Evolutionary conservation across 306 rosid genomes (phyloP).

Genomic region (Castanea mollissima): DNA sequence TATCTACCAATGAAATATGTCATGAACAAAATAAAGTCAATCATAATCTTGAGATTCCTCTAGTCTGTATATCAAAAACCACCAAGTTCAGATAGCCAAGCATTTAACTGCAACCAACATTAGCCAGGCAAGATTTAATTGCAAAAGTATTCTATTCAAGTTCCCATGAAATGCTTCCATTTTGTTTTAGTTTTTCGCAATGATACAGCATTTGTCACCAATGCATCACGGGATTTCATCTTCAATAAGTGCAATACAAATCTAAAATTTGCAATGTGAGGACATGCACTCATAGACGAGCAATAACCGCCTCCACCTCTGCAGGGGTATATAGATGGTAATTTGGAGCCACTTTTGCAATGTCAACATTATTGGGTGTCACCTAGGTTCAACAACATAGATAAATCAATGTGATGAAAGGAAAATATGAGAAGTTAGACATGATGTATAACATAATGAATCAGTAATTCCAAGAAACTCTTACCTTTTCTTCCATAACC

Average conservation of each 20-base stretch:
- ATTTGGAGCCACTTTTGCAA: slow-evolving; percentile 82
- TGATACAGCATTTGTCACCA: neutral
- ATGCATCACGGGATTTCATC: neutral
- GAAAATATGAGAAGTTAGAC: neutral
- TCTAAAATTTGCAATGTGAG: neutral
- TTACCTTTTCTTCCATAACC: slow-evolving; percentile 99
- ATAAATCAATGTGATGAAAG: neutral
- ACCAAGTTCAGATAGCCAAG: neutral
- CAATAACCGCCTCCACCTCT: slow-evolving; percentile 91
- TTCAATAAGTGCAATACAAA: neutral
- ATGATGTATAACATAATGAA: neutral
- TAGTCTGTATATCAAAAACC: neutral
- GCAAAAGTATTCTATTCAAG: neutral
- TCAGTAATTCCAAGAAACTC: neutral
- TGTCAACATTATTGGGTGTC: slow-evolving; percentile 95
- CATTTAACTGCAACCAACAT: neutral
- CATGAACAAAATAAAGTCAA: neutral
- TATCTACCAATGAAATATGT: neutral
- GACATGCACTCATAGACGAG: slow-evolving; percentile 58
- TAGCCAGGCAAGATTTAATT: neutral
- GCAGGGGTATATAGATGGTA: slow-evolving; percentile 86
- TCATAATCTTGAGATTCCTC: neutral
- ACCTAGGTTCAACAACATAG: slow-evolving; percentile 43
- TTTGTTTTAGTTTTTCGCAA: neutral
- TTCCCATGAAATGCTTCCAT: neutral